phyloP scores from a whole-genome alignment of 1,139 yeast species.

The Meyerozyma guilliermondii region DNA sequence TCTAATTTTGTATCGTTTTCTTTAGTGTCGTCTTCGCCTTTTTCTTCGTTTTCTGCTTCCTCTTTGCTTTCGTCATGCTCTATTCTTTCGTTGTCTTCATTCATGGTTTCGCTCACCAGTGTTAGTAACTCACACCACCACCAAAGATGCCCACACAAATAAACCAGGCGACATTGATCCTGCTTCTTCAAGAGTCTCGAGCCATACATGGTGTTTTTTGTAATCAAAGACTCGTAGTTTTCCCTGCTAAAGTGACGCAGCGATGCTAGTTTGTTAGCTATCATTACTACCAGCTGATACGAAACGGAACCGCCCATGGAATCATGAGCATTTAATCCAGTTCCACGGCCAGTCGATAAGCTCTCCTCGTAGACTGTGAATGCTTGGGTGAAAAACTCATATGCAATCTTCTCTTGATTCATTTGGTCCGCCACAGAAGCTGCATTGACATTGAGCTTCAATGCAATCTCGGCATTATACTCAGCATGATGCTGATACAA shows the following conservation, averaged over 20 bases:
- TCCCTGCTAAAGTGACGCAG: conserved; percentile 55
- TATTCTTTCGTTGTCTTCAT: conserved; percentile 2
- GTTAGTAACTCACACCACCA: conserved; percentile 73
- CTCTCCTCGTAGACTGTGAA: conserved; percentile 85
- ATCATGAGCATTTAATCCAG: conserved; percentile 30
- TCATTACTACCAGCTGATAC: conserved; percentile 35
- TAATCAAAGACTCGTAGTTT: conserved; percentile 74
- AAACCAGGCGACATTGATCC: conserved; percentile 91
- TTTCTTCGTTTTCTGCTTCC: conserved; percentile 4
- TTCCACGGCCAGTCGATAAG: conserved; percentile 16
- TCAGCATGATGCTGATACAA: conserved; percentile 50
- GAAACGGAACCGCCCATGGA: conserved; percentile 36
- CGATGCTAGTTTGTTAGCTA: conserved; percentile 60
- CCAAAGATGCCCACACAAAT: conserved; percentile 87
- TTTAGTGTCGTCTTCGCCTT: conserved; percentile 6
- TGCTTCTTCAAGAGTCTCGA: conserved; percentile 85
- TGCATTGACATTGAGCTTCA: conserved; percentile 48
- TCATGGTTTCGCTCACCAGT: conserved; percentile 28
- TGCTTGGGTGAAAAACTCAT: conserved; percentile 86
- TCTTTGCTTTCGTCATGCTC: conserved; percentile 4
- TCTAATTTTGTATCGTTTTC: conserved; percentile 2
- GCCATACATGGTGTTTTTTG: conserved; percentile 82
- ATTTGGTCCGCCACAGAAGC: conserved; percentile 78
- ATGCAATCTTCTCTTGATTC: conserved; percentile 50
- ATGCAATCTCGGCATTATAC: conserved; percentile 42